Base-by-base conservation (phyloP, 1,284 basidiomycete species). In the Tilletiopsis washingtonensis region DNA sequence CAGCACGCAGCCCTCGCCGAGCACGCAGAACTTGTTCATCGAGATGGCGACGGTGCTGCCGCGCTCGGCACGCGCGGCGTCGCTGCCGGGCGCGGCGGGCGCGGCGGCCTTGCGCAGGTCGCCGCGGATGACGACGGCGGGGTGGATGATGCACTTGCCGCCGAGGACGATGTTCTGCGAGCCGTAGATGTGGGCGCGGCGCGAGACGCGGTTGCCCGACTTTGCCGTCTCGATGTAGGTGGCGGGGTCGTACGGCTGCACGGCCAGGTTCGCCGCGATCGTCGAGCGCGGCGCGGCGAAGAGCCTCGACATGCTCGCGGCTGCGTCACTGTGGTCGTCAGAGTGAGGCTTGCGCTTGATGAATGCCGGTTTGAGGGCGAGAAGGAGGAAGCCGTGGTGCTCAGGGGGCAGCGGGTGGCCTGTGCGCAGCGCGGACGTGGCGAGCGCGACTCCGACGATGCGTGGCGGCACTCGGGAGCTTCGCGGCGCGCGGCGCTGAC, bases 161-260 rank as follows among this genome's bases (percentile, higher is more conserved):
- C 89, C 90, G 2, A 99, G 82, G 54, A 97, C 88, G 71, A 98
- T 98, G 72, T 97, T 96, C 70, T 90, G 85, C 5, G 91, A 88
- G 7, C 94, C 94, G 39, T 85, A 82, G 62, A 98, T 96, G n/a
- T 83, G 84, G 7, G 90, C 88, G 57, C 87, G 83, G 42, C 91
- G 82, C 29, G 91, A 94, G 45, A 97, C 90, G 75, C 91, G 91
- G 77, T 91, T 88, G 47, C 86, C 86, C 56, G 85, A 87, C 64
- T 86, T 82, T n/a, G 62, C 57, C 14, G 67, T 71, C 44, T 62
- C 57, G 34, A 71, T 60, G 45, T 67, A 71, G 38, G 68, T 59
- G 25, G 56, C 54, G 3, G 63, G 54, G 21, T 59, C 39, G 40
- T 62, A 64, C 11, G 49, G 42, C 4, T 40, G 46, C 4, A 47